These are phyloP conservation scores for Paraphaeosphaeria minitans DNA, from an alignment of 2,329 filamentous ascomycete species.

Conservation along the genomic window DNA sequence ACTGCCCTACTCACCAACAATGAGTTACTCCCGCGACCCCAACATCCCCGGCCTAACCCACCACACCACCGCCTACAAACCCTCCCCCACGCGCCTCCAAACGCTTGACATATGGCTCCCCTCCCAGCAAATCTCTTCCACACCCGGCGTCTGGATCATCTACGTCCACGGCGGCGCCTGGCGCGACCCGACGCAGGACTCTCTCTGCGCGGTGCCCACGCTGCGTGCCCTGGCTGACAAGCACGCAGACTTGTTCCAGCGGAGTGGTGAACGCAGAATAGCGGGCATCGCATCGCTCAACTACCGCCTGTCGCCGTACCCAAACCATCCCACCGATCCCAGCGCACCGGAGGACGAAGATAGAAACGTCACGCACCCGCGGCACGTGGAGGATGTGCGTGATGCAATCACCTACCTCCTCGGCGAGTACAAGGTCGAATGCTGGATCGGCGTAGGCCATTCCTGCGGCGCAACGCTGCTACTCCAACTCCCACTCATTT, in stretches of 20 bases:
- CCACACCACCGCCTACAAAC: slow-evolving; percentile 35
- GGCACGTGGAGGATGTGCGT: slow-evolving; percentile 64
- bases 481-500: slow-evolving; percentile 56
- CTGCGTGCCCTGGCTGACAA: slow-evolving; percentile 43
- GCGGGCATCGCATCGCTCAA: slow-evolving; percentile 68
- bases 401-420: slow-evolving; percentile 58
- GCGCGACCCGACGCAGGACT: slow-evolving; percentile 53
- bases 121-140: slow-evolving; percentile 27
- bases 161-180: slow-evolving; percentile 59
- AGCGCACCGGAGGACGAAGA: slow-evolving; percentile 53
- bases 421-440: slow-evolving; percentile 50
- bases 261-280: slow-evolving; percentile 39
- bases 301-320: slow-evolving; percentile 65
- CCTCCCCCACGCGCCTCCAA: slow-evolving; percentile 41
- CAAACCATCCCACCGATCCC: slow-evolving; percentile 52
- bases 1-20: slow-evolving; percentile 11
- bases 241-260: slow-evolving; percentile 13
- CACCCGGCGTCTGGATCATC: slow-evolving; percentile 39
- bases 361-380: slow-evolving; percentile 61
- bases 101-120: slow-evolving; percentile 52
- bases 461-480: slow-evolving; percentile 68
- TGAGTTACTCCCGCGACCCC: slow-evolving; percentile 19
- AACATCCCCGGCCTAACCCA: slow-evolving; percentile 16
- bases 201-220: slow-evolving; percentile 43
- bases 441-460: slow-evolving; percentile 66